Evolutionary conservation across 331 rosid species (phyloP).

Genomic region (Rhamnella rubrinervis): DNA sequence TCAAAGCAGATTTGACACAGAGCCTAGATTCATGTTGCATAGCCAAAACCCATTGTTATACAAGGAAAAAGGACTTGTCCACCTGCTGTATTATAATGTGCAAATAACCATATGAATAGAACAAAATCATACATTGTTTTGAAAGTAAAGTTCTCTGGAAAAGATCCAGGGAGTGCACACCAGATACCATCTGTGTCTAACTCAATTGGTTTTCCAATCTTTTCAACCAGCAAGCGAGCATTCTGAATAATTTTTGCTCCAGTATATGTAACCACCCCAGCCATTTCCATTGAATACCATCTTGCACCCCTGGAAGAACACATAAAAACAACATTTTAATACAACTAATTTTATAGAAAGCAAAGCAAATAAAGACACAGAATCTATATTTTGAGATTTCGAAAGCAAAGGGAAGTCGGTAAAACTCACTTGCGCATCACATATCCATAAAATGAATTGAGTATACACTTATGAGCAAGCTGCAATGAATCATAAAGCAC

Average conservation of each 20-base stretch:
- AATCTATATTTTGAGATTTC: conserved; percentile 14
- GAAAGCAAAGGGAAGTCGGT: conserved; percentile 32
- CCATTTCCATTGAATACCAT: conserved; percentile 99
- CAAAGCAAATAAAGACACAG: background rate
- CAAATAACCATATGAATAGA: conserved; percentile 22
- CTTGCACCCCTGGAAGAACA: conserved; percentile 84
- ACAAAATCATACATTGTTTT: conserved; percentile 68
- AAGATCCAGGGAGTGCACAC: conserved; percentile 98
- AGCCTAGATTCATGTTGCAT: conserved; percentile 10
- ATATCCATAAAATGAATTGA: conserved; percentile 97
- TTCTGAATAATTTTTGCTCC: conserved; percentile 99
- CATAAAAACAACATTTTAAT: conserved; percentile 18
- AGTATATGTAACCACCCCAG: conserved; percentile 98
- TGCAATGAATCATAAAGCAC: conserved; percentile 97
- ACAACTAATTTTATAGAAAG: conserved; percentile 1
- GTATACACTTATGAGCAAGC: conserved; percentile 98
- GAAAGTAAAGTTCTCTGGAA: conserved; percentile 92
- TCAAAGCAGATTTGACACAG: conserved; percentile 14
- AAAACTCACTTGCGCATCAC: conserved; percentile 99
- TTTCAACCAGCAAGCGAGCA: conserved; percentile 89
- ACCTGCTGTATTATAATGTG: background rate
- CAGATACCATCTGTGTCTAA: conserved; percentile 98
- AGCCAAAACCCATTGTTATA: conserved; percentile 11
- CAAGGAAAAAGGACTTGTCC: conserved; percentile 9
- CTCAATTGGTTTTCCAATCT: conserved; percentile 97